Percentiles rank a stretch among this genome's conserved stretches.
These are phyloP conservation scores for Amylocarpus encephaloides DNA, from an alignment of 2,329 filamentous ascomycete species.

Conservation along the genomic window DNA sequence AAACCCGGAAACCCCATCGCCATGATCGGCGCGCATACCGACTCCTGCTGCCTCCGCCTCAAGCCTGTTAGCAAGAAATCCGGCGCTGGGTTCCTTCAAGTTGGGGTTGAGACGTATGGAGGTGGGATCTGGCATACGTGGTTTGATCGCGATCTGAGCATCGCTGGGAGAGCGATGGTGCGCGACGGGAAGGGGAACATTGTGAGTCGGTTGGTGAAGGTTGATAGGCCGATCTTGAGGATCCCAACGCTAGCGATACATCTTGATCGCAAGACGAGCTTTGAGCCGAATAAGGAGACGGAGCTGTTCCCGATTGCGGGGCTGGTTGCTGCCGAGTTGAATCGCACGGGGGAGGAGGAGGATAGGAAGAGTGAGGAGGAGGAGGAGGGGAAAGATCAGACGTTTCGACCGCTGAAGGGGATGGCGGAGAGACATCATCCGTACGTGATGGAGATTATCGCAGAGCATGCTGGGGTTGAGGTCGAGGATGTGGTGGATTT, in stretches of 20 bases:
- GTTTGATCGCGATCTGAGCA: conserved; percentile 92
- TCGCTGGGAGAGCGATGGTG: conserved; percentile 84
- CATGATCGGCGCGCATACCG: conserved; percentile 94
- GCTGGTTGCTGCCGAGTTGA: conserved; percentile 80
- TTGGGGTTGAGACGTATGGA: conserved; percentile 94
- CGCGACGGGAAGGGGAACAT: conserved; percentile 67
- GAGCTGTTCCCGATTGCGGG: conserved; percentile 93
- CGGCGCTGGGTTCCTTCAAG: conserved; percentile 81
- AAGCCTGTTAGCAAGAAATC: conserved; percentile 92
- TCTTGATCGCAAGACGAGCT: conserved; percentile 77
- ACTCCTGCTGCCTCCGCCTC: conserved; percentile 84
- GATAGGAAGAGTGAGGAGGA: conserved; percentile 35
- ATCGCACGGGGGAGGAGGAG: conserved; percentile 49
- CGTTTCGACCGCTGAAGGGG: conserved; percentile 69
- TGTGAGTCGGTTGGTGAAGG: conserved; percentile 78
- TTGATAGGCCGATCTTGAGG: conserved; percentile 82
- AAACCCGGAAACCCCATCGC: conserved; percentile 82
- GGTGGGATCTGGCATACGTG: conserved; percentile 97
- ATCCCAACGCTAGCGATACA: conserved; percentile 94
- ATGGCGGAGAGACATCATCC: conserved; percentile 83
- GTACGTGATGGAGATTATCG: conserved; percentile 77
- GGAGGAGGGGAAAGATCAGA: conserved; percentile 39
- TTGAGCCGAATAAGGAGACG: conserved; percentile 94
- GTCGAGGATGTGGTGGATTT: conserved; percentile 79
- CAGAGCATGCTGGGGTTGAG: conserved; percentile 65